A percentile compares a stretch with the other conserved stretches of the same genome.
These are phyloP conservation scores for Leishmania major DNA, from an alignment of 208 protist genomes.

Conservation along the genomic window DNA sequence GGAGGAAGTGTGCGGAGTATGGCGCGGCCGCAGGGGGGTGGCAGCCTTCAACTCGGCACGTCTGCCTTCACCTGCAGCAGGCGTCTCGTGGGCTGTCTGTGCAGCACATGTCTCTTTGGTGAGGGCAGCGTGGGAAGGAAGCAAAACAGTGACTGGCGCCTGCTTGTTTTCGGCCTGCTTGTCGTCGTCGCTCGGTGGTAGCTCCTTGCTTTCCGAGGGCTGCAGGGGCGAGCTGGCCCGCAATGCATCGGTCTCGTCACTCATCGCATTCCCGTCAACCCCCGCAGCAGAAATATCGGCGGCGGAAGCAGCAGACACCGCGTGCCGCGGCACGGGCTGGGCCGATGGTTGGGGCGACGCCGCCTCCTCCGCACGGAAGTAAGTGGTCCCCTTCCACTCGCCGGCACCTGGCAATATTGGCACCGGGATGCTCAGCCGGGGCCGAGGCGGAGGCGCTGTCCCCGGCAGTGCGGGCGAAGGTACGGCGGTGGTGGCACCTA, in stretches of 20 bases:
- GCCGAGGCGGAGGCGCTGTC: neutral
- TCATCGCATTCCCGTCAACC: neutral
- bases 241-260: no score
- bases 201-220: neutral
- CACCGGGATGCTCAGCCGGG: slow-evolving; percentile 28
- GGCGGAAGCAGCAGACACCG: neutral
- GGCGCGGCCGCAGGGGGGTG: neutral
- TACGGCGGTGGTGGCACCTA: neutral
- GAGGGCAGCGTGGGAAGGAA: neutral
- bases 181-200: neutral
- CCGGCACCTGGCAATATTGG: slow-evolving; percentile 34
- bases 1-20: neutral
- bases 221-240: neutral
- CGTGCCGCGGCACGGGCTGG: no score
- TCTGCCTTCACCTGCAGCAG: neutral
- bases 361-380: slow-evolving; percentile 3
- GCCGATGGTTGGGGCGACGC: neutral
- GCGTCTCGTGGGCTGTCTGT: neutral
- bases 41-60: neutral
- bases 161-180: neutral
- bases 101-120: neutral
- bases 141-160: neutral
- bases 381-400: slow-evolving; percentile 33
- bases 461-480: neutral
- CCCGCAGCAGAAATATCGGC: neutral